phyloP scores from a whole-genome alignment of 176 grass and related monocot species.

The barley (Hordeum vulgare) region MorexV3_pseudomolecules_assembly NC_058520.1:1761622-1762121 shows the following conservation, averaged over 20 bases:
- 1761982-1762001: constrained; percentile 47
- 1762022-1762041: constrained; percentile 65
- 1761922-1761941: background rate
- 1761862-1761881: constrained; percentile 77
- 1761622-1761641: background rate
- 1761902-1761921: background rate
- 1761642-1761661: background rate
- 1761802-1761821: constrained; percentile 58
- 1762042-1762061: constrained; percentile 97
- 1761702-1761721: constrained; percentile 62
- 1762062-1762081: constrained; percentile 78
- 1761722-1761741: constrained; percentile 67
- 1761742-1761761: constrained; percentile 95
- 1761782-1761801: constrained; percentile 98
- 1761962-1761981: constrained; percentile 76
- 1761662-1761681: constrained; percentile 8
- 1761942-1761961: constrained; percentile 7
- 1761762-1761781: constrained; percentile 91
- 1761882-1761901: background rate
- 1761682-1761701: constrained; percentile 15
- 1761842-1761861: constrained; percentile 39
- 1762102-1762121: background rate
- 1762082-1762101: background rate
- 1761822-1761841: constrained; percentile 53
- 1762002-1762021: constrained; percentile 45